phyloP scores from a whole-genome alignment of 2,329 filamentous ascomycete genomes.

The Aureobasidium sp. region DNA sequence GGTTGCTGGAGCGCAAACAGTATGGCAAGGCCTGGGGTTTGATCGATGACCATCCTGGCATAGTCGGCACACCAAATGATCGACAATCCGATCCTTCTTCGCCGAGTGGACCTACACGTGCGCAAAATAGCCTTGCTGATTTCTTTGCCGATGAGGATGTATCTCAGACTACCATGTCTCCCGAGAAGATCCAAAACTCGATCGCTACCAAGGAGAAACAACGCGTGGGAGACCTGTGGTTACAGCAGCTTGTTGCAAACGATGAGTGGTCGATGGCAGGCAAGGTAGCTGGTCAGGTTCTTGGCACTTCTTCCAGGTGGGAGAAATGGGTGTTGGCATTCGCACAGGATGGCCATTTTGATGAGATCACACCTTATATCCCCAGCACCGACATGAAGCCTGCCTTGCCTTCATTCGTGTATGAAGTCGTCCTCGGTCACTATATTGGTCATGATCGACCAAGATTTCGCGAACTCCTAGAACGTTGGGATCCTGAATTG shows the following conservation, averaged over 20 bases:
- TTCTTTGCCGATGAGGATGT: slow-evolving; percentile 53
- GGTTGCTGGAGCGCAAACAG: slow-evolving; percentile 72
- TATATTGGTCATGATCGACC: slow-evolving; percentile 73
- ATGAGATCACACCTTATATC: slow-evolving; percentile 80
- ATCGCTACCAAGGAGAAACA: slow-evolving; percentile 78
- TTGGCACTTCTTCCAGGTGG: slow-evolving; percentile 73
- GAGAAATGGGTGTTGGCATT: slow-evolving; percentile 95
- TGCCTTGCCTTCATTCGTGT: slow-evolving; percentile 70
- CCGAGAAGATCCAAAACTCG: slow-evolving; percentile 50
- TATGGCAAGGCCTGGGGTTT: slow-evolving; percentile 86
- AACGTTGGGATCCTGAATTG: slow-evolving; percentile 74
- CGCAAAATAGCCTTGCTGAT: slow-evolving; percentile 43
- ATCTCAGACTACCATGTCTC: slow-evolving; percentile 54
- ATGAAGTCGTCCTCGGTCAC: slow-evolving; percentile 80
- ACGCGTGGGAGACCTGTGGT: slow-evolving; percentile 85
- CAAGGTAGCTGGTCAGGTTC: slow-evolving; percentile 69
- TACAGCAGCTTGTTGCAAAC: slow-evolving; percentile 70
- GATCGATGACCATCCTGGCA: slow-evolving; percentile 77
- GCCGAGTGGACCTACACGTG: slow-evolving; percentile 36
- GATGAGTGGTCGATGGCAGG: slow-evolving; percentile 72
- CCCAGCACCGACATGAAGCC: slow-evolving; percentile 69
- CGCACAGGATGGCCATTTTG: slow-evolving; percentile 73
- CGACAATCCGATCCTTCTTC: slow-evolving; percentile 26
- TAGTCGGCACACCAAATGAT: slow-evolving; percentile 36
- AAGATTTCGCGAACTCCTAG: slow-evolving; percentile 68